A percentile compares a stretch with the other conserved stretches of the same genome.
These are phyloP conservation scores for Knoxia roxburghii DNA, from an alignment of 257 asterid genomes.

Conservation along the genomic window DNA sequence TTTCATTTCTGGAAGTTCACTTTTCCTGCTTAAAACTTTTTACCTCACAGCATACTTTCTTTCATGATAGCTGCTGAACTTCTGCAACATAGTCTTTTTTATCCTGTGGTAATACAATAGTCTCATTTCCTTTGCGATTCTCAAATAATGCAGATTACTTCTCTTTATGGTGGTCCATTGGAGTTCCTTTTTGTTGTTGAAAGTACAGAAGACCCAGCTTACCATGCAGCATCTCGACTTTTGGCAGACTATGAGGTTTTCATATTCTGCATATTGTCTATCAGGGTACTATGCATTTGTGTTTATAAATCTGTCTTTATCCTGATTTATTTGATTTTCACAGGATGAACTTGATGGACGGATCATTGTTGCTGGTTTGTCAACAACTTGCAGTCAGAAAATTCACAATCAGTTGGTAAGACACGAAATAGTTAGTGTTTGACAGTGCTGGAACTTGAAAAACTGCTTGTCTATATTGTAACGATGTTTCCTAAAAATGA, in stretches of 20 bases:
- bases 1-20: background rate
- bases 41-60: background rate
- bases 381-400: slow-evolving; percentile 98
- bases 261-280: no score
- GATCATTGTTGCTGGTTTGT: slow-evolving; percentile 78
- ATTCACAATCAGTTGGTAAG: slow-evolving; percentile 96
- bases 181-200: slow-evolving; percentile 93
- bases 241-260: slow-evolving; percentile 75
- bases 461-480: background rate
- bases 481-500: background rate
- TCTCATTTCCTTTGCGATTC: slow-evolving; percentile 9
- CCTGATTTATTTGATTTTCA: slow-evolving; percentile 11
- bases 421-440: background rate
- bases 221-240: slow-evolving; percentile 63
- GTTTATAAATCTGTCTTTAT: background rate
- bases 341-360: slow-evolving; percentile 84
- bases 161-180: slow-evolving; percentile 91
- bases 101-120: slow-evolving; percentile 5
- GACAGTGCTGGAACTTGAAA: background rate
- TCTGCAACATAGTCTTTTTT: background rate
- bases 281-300: no score
- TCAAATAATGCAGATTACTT: slow-evolving; percentile 70
- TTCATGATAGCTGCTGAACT: background rate
- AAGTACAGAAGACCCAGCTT: slow-evolving; percentile 90
- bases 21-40: background rate